phyloP scores from a whole-genome alignment of 208 protist species.

The Crithidia fasciculata region DNA sequence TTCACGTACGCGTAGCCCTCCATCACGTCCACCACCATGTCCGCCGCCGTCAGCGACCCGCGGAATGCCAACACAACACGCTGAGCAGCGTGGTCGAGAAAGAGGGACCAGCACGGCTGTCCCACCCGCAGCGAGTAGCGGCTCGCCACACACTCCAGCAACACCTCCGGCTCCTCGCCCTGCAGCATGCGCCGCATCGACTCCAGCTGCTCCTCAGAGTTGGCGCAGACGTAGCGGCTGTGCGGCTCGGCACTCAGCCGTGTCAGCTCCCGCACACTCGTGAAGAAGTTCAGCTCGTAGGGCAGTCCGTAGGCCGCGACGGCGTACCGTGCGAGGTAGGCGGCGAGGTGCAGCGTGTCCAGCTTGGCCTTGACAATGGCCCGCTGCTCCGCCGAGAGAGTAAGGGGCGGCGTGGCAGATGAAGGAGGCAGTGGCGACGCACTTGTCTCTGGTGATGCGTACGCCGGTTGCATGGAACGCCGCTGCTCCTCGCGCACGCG shows the following conservation, averaged over 20 bases:
- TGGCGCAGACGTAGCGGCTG: conserved; percentile 68
- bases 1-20: conserved; percentile 65
- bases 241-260: conserved; percentile 65
- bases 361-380: conserved; percentile 22
- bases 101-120: conserved; percentile 60
- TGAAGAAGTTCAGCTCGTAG: conserved; percentile 84
- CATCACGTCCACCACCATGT: conserved; percentile 58
- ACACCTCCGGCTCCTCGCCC: conserved; percentile 44
- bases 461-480: background rate
- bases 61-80: conserved; percentile 79
- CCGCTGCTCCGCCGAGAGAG: conserved; percentile 15
- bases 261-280: conserved; percentile 40
- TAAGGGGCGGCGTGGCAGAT: background rate
- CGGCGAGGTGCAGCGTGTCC: conserved; percentile 38
- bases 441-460: too few species aligned
- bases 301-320: conserved; percentile 73
- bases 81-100: conserved; percentile 63
- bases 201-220: conserved; percentile 69
- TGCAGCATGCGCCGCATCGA: conserved; percentile 82
- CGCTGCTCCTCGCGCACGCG: conserved; percentile 32
- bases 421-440: background rate
- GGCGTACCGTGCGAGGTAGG: conserved; percentile 73
- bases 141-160: conserved; percentile 72
- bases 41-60: conserved; percentile 66
- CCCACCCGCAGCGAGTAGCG: conserved; percentile 55